Percentiles rank a stretch among this genome's conserved stretches.
These are phyloP conservation scores for Trichoderma sp. DNA, from an alignment of 2,329 filamentous ascomycete genomes.

Conservation along the genomic window DNA sequence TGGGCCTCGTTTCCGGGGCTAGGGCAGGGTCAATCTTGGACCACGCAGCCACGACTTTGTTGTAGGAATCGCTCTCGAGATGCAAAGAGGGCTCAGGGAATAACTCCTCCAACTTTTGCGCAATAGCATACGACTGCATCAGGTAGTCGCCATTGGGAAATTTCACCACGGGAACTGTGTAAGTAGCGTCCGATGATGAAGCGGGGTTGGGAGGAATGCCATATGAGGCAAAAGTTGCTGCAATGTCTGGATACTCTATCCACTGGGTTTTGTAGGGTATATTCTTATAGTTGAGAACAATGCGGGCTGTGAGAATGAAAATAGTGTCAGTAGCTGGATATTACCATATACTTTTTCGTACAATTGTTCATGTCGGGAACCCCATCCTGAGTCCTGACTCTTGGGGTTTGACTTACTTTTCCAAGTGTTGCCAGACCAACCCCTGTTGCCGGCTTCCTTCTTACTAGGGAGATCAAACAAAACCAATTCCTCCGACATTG, in stretches of 20 bases:
- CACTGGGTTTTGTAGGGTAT: neutral
- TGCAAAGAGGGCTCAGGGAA: neutral
- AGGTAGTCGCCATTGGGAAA: neutral
- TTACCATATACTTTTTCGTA: neutral
- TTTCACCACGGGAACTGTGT: neutral
- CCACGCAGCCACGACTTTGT: neutral
- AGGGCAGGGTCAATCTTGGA: neutral
- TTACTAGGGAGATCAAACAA: neutral
- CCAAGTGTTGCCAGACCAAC: neutral
- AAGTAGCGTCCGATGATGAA: neutral
- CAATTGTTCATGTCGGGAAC: neutral
- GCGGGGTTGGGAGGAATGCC: neutral
- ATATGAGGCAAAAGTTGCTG: neutral
- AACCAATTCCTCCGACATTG: neutral
- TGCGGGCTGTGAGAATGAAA: neutral
- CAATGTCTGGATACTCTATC: conserved; percentile 1
- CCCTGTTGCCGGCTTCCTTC: neutral
- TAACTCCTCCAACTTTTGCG: neutral
- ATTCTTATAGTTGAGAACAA: neutral
- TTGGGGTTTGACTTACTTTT: neutral
- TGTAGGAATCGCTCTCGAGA: neutral
- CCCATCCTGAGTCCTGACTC: neutral
- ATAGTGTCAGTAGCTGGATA: neutral
- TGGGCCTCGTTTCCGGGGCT: neutral
- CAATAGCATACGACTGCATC: neutral